Conservation (phyloP, 768 basidiomycete species). For the Mycena crocata region DNA sequence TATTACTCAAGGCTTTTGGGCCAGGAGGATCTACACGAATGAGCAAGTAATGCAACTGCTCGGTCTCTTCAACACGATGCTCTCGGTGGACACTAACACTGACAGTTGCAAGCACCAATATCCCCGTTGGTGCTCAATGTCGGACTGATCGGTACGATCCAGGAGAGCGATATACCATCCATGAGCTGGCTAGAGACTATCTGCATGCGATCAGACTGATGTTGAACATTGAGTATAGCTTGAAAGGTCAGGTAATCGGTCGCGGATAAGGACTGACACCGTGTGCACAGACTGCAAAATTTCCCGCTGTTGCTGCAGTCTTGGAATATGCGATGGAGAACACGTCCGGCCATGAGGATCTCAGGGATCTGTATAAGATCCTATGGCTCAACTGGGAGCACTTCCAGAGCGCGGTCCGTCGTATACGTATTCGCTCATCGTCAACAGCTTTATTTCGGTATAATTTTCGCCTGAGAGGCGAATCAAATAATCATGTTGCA, state of each 20-base stretch:
- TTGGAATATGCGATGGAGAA: conserved; percentile 99
- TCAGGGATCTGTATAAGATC: conserved; percentile 95
- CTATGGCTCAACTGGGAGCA: conserved; percentile 99
- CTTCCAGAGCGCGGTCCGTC: conserved; percentile 97
- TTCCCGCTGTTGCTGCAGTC: conserved; percentile 95
- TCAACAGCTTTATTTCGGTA: too few species aligned
- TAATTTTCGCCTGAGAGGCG: too few species aligned
- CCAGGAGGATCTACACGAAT: conserved; percentile 98
- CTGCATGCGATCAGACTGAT: conserved; percentile 96
- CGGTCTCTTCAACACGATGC: conserved; percentile 93
- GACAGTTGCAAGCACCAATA: conserved; percentile 96
- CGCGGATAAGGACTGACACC: neutral
- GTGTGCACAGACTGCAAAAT: conserved; percentile 93
- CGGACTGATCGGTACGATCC: conserved; percentile 94
- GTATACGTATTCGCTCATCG: conserved; percentile 94
- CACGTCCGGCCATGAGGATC: conserved; percentile 98
- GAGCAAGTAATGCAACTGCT: conserved; percentile 99
- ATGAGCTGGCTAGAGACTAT: conserved; percentile 95
- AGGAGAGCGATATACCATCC: conserved; percentile 94
- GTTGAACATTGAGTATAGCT: conserved; percentile 95
- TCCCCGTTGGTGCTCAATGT: conserved; percentile 94
- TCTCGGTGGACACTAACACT: conserved; percentile 95
- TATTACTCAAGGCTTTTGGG: conserved; percentile 57
- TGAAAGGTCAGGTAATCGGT: conserved; percentile 90
- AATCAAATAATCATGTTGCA: too few species aligned